phyloP scores from a whole-genome alignment of 78 protist species.

The Dictyostelium discoideum region dicty_2.7 NC_007088.5:2962501-2963000 shows the following conservation, averaged over 20 bases:
- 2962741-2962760: neutral
- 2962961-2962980: neutral
- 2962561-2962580: neutral
- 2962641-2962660: neutral
- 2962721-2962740: neutral
- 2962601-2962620: neutral
- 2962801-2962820: neutral
- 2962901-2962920: neutral
- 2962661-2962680: neutral
- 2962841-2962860: neutral
- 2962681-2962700: neutral
- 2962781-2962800: neutral
- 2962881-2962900: neutral
- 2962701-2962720: neutral
- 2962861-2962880: neutral
- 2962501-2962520: neutral
- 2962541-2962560: neutral
- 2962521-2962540: neutral
- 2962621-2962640: neutral
- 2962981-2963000: neutral
- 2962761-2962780: neutral
- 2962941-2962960: too few species aligned
- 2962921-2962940: neutral
- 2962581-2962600: neutral
- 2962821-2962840: neutral